phyloP scores from a whole-genome alignment of 441 rosid genomes.

The Jatropha podagrica region DNA sequence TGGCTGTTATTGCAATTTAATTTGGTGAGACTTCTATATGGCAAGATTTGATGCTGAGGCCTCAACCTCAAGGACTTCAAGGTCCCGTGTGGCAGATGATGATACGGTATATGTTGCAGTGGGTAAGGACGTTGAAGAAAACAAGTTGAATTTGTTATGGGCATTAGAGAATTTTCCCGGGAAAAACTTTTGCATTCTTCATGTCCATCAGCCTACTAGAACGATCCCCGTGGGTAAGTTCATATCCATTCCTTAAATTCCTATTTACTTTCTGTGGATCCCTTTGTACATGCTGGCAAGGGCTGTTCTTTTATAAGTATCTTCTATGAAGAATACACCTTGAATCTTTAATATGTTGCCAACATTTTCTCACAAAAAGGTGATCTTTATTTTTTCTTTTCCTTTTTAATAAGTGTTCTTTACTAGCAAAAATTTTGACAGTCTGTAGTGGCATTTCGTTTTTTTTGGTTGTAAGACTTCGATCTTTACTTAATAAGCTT shows the following conservation, averaged over 20 bases:
- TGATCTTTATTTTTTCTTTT: too few species aligned
- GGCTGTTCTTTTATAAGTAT: not conserved
- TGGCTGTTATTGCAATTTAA: not conserved
- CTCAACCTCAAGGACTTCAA: constrained; percentile 21
- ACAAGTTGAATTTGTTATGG: constrained; percentile 59
- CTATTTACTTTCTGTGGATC: not conserved
- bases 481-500: not conserved
- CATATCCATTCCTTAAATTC: not conserved
- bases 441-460: not conserved
- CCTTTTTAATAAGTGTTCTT: not conserved
- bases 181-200: constrained; percentile 50
- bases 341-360: not conserved
- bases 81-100: constrained; percentile 36
- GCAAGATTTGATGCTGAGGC: constrained; percentile 3
- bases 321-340: not conserved
- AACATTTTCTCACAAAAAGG: not conserved
- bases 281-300: not conserved
- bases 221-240: constrained; percentile 31
- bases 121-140: constrained; percentile 54
- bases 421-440: not conserved
- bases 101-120: constrained; percentile 61
- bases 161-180: constrained; percentile 50
- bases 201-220: constrained; percentile 53
- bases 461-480: not conserved
- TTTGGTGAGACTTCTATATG: not conserved